A percentile compares a stretch with the other conserved stretches of the same genome.
Evolutionary conservation across 1,139 yeast species (phyloP).

Genomic region (Diutina rugosa): DNA sequence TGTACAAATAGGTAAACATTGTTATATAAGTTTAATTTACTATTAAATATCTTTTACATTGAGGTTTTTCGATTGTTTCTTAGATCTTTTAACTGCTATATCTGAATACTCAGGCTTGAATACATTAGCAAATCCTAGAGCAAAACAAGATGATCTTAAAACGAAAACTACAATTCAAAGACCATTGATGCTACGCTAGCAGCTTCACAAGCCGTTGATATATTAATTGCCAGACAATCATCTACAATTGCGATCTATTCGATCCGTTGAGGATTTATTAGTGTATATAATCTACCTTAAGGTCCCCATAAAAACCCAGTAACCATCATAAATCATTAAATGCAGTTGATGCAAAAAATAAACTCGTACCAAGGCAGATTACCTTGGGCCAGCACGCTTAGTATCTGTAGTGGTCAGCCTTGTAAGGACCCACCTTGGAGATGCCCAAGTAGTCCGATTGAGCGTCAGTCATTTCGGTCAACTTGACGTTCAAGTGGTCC

Average conservation of each 20-base stretch:
- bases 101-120: too few species aligned
- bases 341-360: conserved; percentile 38
- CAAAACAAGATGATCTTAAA: too few species aligned
- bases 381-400: conserved; percentile 22
- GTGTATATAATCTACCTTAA: conserved; percentile 2
- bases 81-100: too few species aligned
- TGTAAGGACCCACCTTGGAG: conserved; percentile 93
- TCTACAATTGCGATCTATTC: neutral
- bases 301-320: conserved; percentile 1
- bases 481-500: conserved; percentile 86
- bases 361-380: conserved; percentile 8
- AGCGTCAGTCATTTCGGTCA: conserved; percentile 61
- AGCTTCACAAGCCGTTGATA: too few species aligned
- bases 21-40: too few species aligned
- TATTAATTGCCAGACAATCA: too few species aligned
- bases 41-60: too few species aligned
- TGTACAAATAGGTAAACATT: too few species aligned
- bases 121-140: too few species aligned
- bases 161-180: too few species aligned
- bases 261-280: conserved; percentile 2
- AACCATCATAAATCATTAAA: conserved; percentile 15
- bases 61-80: too few species aligned
- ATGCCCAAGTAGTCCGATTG: conserved; percentile 96
- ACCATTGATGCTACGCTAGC: too few species aligned
- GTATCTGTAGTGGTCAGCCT: conserved; percentile 98